Conservation (phyloP, 495 filamentous ascomycete species). For the Aspergillus nanangensis region DNA sequence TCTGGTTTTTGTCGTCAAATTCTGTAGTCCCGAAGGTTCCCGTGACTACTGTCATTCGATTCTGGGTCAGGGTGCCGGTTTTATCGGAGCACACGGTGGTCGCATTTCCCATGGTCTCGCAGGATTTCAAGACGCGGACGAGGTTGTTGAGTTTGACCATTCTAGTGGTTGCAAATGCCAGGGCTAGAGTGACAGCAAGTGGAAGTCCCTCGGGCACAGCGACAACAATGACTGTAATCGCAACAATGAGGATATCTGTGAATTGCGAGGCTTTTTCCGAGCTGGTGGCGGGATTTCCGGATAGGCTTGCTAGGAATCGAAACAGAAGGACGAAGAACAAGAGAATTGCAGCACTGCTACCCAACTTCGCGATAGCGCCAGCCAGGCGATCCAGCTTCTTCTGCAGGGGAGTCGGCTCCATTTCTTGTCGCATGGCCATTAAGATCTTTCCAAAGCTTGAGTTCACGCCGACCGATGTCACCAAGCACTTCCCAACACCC, state of each 20-base stretch:
- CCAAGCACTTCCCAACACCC: conserved; percentile 72
- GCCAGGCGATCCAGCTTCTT: conserved; percentile 75
- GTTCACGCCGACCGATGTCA: conserved; percentile 74
- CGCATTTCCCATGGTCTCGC: conserved; percentile 81
- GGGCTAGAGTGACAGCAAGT: conserved; percentile 53
- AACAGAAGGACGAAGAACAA: conserved; percentile 79
- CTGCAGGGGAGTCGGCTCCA: conserved; percentile 78
- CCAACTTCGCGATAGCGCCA: conserved; percentile 80
- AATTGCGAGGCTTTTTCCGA: conserved; percentile 59
- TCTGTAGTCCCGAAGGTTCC: conserved; percentile 49
- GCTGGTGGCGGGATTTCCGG: conserved; percentile 41
- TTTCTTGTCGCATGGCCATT: conserved; percentile 77
- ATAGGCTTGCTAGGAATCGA: conserved; percentile 62
- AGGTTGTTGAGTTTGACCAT: conserved; percentile 60
- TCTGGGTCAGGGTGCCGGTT: conserved; percentile 75
- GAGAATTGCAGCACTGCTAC: conserved; percentile 67
- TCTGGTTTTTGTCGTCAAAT: conserved; percentile 15
- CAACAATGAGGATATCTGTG: conserved; percentile 56
- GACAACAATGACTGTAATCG: conserved; percentile 58
- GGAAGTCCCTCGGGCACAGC: conserved; percentile 64
- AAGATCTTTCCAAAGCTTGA: conserved; percentile 82
- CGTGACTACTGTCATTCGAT: conserved; percentile 71
- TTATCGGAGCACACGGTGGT: conserved; percentile 93
- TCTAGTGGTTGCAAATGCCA: conserved; percentile 52
- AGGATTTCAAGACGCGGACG: conserved; percentile 59